Evolutionary conservation across 495 filamentous ascomycete genomes (phyloP), one percentile per base, ranked within the genome.

Genomic region (Tuber aestivum): DNA sequence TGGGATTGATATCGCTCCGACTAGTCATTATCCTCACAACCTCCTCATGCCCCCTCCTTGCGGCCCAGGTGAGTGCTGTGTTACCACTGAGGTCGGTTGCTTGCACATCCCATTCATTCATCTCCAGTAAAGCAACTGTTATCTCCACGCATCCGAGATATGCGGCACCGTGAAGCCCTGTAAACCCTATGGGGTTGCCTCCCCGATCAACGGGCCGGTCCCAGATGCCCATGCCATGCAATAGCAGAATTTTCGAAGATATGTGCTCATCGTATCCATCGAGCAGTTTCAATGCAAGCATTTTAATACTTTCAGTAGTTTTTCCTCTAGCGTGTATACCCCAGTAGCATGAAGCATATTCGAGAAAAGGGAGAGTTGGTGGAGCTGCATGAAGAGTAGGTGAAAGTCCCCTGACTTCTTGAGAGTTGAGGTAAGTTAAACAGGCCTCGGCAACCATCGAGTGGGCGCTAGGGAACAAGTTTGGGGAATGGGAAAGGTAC

Each of bases 181-280:
- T n/a, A n/a, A n/a, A n/a, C n/a, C n/a, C n/a, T n/a, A n/a, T n/a
- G 20, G 1, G 12, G 0, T 1, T 45, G 14, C 1, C 42, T 4
- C 20, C 42, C 42, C 18, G 14, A 45, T 45, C 16, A 41, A 41
- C 3, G 9, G 40, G 40, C 40, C 40, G 9, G 40, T 41, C 40
- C 40, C 40, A 41, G 9, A 41, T 41, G 3, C 9, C 40, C 40
- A 3, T 41, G 3, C 40, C 40, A 41, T 41, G 40, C n/a, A n/a
- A n/a, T n/a, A n/a, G n/a, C n/a, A n/a, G n/a, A n/a, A n/a, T n/a
- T n/a, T n/a, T n/a, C n/a, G n/a, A n/a, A n/a, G n/a, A n/a, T n/a
- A n/a, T n/a, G n/a, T n/a, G n/a, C n/a, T n/a, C n/a, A n/a, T n/a
- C n/a, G n/a, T n/a, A n/a, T n/a, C n/a, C n/a, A n/a, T n/a, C n/a